These are phyloP conservation scores for Acephala macrosclerotiorum DNA, from an alignment of 2,329 filamentous ascomycete species.

Conservation along the genomic window DNA sequence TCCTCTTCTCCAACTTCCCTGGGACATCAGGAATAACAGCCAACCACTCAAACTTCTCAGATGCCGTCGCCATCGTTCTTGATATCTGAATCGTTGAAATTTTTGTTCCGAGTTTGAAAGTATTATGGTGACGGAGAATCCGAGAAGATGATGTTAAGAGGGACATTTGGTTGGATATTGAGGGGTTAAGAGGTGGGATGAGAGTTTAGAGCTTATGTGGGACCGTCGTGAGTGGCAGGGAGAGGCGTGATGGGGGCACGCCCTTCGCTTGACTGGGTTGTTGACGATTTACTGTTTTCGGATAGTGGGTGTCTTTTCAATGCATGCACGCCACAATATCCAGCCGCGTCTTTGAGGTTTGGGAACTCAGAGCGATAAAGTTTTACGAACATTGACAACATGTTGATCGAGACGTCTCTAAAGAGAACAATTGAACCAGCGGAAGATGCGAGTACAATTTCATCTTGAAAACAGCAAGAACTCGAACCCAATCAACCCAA, in stretches of 20 bases:
- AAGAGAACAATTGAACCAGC: background rate
- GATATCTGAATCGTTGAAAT: no score
- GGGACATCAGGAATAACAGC: conserved; percentile 74
- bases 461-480: background rate
- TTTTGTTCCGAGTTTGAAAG: background rate
- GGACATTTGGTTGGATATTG: conserved; percentile 4
- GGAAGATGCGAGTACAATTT: background rate
- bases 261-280: background rate
- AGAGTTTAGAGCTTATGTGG: conserved; percentile 9
- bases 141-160: conserved; percentile 5
- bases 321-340: background rate
- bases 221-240: conserved; percentile 4
- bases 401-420: background rate
- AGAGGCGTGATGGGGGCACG: background rate
- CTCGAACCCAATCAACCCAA: background rate
- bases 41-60: conserved; percentile 67
- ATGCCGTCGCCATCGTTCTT: conserved; percentile 30
- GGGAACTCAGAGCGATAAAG: background rate
- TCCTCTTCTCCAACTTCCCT: conserved; percentile 64
- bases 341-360: background rate
- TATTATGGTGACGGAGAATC: background rate
- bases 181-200: conserved; percentile 5
- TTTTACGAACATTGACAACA: background rate
- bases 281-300: background rate
- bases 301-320: background rate